Conservation (phyloP, 1,139 yeast genomes). For the Blastobotrys proliferans region DNA sequence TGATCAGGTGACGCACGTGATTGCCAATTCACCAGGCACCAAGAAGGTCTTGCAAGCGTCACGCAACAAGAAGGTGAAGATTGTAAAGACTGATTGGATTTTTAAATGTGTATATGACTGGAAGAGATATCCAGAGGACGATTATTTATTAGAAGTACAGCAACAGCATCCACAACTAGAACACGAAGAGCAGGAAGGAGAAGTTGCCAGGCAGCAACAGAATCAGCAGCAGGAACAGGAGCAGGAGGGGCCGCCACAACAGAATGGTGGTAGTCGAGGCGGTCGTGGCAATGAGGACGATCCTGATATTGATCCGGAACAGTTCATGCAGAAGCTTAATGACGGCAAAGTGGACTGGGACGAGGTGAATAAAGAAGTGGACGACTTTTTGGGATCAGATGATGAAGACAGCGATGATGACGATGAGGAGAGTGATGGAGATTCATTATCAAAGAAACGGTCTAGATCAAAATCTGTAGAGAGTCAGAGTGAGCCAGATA, state of each 20-base stretch:
- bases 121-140: slow-evolving; percentile 63
- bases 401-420: slow-evolving; percentile 32
- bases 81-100: slow-evolving; percentile 92
- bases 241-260: slow-evolving; percentile 3
- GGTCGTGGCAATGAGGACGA: slow-evolving; percentile 45
- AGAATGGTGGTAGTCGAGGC: too few species aligned
- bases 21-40: slow-evolving; percentile 71
- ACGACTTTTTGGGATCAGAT: slow-evolving; percentile 35
- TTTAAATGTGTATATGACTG: slow-evolving; percentile 80
- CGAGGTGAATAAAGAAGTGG: slow-evolving; percentile 37
- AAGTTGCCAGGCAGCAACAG: neutral
- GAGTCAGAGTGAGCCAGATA: slow-evolving; percentile 11
- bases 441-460: too few species aligned
- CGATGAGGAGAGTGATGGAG: slow-evolving; percentile 24
- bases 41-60: slow-evolving; percentile 70
- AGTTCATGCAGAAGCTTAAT: slow-evolving; percentile 31
- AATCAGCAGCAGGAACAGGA: slow-evolving; percentile 1
- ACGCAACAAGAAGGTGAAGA: slow-evolving; percentile 45
- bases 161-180: slow-evolving; percentile 10
- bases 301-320: slow-evolving; percentile 27
- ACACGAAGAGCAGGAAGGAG: slow-evolving; percentile 7
- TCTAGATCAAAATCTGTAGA: neutral
- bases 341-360: slow-evolving; percentile 38
- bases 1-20: slow-evolving; percentile 80
- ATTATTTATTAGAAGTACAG: slow-evolving; percentile 45